Evolutionary conservation across 805 yeast genomes (phyloP).

Genomic region (Yamadazyma sp.): DNA sequence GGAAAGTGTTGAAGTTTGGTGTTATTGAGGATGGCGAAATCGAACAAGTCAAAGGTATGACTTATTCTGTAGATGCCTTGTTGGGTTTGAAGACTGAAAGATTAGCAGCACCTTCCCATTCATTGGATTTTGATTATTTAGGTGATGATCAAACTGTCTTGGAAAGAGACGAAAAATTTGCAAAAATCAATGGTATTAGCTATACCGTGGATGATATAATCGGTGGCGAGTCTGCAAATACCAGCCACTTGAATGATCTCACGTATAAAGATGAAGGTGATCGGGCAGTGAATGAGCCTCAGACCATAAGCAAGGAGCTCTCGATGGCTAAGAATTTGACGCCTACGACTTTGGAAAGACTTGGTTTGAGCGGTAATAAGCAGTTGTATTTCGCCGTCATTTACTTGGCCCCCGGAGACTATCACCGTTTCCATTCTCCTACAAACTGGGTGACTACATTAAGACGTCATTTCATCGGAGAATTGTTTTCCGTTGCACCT

Average conservation of each 20-base stretch:
- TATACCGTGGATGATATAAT: constrained; percentile 68
- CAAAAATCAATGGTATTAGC: constrained; percentile 71
- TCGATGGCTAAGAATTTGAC: constrained; percentile 43
- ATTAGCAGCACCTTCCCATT: constrained; percentile 56
- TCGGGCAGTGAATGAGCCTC: constrained; percentile 42
- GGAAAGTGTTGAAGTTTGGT: constrained; percentile 84
- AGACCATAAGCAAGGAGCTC: constrained; percentile 33
- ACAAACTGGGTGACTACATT: constrained; percentile 92
- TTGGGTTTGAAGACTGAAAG: constrained; percentile 59
- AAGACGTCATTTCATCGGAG: constrained; percentile 95
- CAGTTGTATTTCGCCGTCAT: constrained; percentile 85
- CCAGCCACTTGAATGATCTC: constrained; percentile 46
- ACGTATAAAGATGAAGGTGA: constrained; percentile 69
- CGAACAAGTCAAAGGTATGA: constrained; percentile 96
- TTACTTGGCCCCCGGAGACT: constrained; percentile 97
- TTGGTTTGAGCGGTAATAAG: constrained; percentile 41
- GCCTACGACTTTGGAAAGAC: constrained; percentile 31
- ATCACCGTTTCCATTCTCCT: constrained; percentile 96
- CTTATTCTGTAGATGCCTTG: constrained; percentile 84
- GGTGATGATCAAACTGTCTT: constrained; percentile 42
- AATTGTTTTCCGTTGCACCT: constrained; percentile 93
- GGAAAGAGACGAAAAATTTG: constrained; percentile 68
- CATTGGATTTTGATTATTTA: constrained; percentile 45
- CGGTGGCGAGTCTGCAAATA: constrained; percentile 50
- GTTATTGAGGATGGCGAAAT: constrained; percentile 77